Conservation (phyloP, 306 rosid genomes). For the Malus asiatica region DNA sequence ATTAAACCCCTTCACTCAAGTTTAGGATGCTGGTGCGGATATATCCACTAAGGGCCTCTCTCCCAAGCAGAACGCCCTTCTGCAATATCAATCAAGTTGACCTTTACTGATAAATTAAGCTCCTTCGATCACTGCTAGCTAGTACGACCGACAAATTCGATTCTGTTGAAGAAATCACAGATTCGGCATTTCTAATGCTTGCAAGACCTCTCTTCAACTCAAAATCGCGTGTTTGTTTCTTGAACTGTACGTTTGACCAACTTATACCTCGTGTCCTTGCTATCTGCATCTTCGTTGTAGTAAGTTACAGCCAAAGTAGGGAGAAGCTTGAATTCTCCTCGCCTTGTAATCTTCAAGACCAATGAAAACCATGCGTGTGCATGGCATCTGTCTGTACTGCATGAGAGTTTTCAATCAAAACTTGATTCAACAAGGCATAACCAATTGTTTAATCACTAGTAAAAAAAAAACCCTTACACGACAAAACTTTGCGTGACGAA, state of each 20-base stretch:
- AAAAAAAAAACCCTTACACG: too few species aligned
- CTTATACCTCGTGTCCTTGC: slow-evolving; percentile 70
- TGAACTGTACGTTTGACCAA: slow-evolving; percentile 61
- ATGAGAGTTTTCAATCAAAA: too few species aligned
- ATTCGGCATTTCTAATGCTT: slow-evolving; percentile 61
- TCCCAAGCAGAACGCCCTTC: background rate
- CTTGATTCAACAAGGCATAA: too few species aligned
- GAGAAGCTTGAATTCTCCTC: slow-evolving; percentile 85
- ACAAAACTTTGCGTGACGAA: too few species aligned
- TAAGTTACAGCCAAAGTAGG: slow-evolving; percentile 57
- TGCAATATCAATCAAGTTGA: background rate
- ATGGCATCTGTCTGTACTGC: slow-evolving; percentile 55
- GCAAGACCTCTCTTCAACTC: slow-evolving; percentile 81
- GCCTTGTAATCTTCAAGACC: slow-evolving; percentile 95
- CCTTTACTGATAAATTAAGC: background rate
- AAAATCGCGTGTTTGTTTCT: slow-evolving; percentile 64
- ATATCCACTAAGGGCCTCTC: too few species aligned
- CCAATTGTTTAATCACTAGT: too few species aligned
- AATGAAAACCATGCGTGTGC: slow-evolving; percentile 51
- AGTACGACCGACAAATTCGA: background rate
- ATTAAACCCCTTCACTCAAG: too few species aligned
- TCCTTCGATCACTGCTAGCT: background rate
- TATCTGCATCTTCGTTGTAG: slow-evolving; percentile 77
- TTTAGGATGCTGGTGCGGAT: too few species aligned
- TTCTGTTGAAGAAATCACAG: slow-evolving; percentile 22